Evolutionary conservation across 352 stramenopile species (phyloP).

Genomic region (Saprolegnia parasitica): DNA sequence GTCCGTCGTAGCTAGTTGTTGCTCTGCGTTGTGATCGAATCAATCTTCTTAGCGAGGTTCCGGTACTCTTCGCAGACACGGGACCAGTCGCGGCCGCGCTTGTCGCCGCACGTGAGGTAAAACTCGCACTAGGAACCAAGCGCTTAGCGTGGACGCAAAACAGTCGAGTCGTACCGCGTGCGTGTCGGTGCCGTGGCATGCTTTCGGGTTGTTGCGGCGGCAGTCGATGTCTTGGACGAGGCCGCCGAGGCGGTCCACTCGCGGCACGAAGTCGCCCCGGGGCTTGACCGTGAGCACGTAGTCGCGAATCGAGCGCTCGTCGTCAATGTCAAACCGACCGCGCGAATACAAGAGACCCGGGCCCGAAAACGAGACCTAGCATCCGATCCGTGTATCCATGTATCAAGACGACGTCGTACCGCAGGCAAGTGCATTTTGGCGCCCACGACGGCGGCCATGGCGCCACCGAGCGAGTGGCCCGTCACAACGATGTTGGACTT

Average conservation of each 20-base stretch:
- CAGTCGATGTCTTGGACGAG: slow-evolving; percentile 87
- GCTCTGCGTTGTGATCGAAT: no score
- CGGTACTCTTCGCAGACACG: background rate
- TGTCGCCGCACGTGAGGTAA: slow-evolving; percentile 73
- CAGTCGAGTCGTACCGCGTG: slow-evolving; percentile 41
- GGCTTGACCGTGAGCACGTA: slow-evolving; percentile 85
- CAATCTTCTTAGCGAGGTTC: no score
- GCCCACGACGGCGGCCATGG: slow-evolving; percentile 82
- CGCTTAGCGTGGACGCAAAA: no score
- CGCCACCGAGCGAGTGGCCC: slow-evolving; percentile 74
- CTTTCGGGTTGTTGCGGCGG: slow-evolving; percentile 64
- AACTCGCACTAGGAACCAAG: slow-evolving; percentile 50
- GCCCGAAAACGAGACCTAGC: slow-evolving; percentile 67
- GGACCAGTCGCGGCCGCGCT: slow-evolving; percentile 74
- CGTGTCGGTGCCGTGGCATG: slow-evolving; percentile 76
- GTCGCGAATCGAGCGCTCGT: slow-evolving; percentile 60
- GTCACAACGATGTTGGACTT: slow-evolving; percentile 72
- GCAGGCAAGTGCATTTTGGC: slow-evolving; percentile 72
- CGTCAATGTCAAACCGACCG: slow-evolving; percentile 64
- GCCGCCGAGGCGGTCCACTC: slow-evolving; percentile 71
- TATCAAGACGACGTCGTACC: no score
- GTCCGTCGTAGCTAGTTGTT: no score
- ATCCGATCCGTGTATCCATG: no score
- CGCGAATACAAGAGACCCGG: slow-evolving; percentile 73
- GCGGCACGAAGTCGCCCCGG: slow-evolving; percentile 65